phyloP scores from a whole-genome alignment of 2,329 filamentous ascomycete genomes.

The Colletotrichum sansevieriae region DNA sequence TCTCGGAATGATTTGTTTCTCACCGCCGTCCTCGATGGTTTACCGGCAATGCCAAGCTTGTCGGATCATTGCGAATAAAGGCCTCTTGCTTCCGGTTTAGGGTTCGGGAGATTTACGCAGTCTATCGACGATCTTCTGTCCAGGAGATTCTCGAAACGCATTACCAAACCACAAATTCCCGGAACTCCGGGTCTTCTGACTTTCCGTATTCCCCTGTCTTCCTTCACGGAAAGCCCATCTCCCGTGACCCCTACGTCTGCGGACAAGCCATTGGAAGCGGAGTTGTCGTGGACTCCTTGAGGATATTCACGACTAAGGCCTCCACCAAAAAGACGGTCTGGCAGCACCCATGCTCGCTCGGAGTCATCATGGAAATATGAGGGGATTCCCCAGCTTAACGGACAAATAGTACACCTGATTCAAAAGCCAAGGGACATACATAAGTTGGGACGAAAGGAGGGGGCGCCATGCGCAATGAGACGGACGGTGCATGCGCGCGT shows the following conservation, averaged over 20 bases:
- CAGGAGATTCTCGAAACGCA: slow-evolving; percentile 36
- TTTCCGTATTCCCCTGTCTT: slow-evolving; percentile 8
- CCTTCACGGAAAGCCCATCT: slow-evolving; percentile 23
- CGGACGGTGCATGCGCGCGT: slow-evolving; percentile 35
- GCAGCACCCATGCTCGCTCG: slow-evolving; percentile 18
- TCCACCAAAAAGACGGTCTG: slow-evolving; percentile 37
- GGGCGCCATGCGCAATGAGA: slow-evolving; percentile 30
- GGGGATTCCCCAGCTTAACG: slow-evolving; percentile 27
- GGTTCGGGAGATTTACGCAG: slow-evolving; percentile 39
- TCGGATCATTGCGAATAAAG: slow-evolving; percentile 23
- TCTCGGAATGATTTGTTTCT: slow-evolving; percentile 7
- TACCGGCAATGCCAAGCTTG: slow-evolving; percentile 9
- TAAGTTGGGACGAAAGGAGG: slow-evolving; percentile 37
- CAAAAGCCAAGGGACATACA: background rate
- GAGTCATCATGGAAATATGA: slow-evolving; percentile 18
- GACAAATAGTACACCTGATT: background rate
- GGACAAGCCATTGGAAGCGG: slow-evolving; percentile 11
- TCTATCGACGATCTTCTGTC: slow-evolving; percentile 37
- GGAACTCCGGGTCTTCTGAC: slow-evolving; percentile 20
- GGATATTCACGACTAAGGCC: slow-evolving; percentile 27
- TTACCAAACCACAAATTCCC: slow-evolving; percentile 38
- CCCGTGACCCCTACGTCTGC: slow-evolving; percentile 29
- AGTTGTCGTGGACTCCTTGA: slow-evolving; percentile 25
- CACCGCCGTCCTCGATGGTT: slow-evolving; percentile 14
- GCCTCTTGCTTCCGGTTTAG: slow-evolving; percentile 32